Evolutionary conservation across 2,329 filamentous ascomycete genomes (phyloP), one percentile per base, ranked within the genome.

Genomic region (Aschersonia sp.): DNA sequence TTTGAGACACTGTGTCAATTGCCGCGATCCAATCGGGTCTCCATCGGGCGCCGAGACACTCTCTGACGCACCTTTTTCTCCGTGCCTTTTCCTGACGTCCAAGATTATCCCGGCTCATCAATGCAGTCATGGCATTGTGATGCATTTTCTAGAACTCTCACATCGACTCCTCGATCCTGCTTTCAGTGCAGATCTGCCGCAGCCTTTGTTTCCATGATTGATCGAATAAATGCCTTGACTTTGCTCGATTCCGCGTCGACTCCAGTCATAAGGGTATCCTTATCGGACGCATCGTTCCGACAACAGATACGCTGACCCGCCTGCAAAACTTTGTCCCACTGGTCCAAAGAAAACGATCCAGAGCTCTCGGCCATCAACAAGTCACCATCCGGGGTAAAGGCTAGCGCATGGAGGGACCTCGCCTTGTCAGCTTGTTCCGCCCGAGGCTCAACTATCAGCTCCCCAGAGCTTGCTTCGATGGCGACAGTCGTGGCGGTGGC

Each of bases 301-400:
- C 73, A 82, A 62, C 89, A 95, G 45, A 82, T 71, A 40, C 68
- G 65, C 58, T 79, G 73, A 35, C 84, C 88, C 43, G 72, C 67
- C 51, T 81, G 73, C 53, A 81, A 78, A 20, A 85, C 77, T 43
- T 73, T 68, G 48, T 88, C 78, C 88, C 89, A 96, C 53, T 84
- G 81, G 10, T 79, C 73, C 54, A 85, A 71, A 44, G 78, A 77
- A 60, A 96, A 97, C 3, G 68, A 66, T 1, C 91, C 91, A 57
- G 91, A 80, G 58, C 88, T 94, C 65, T 95, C 85, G 35, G 78
- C 81, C 42, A 95, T 65, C 29, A 96, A 66, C 46, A 94, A 68
- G 50, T 86, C 80, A 6, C 82, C 77, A 46, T 79, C 71, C 1
- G 82, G 80, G n/a, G 82, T 83, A 61, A 92, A 94, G 5, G 81